Conservation (phyloP, 192 early-diverging fungal genomes). For the Cetraspora pellucida region DNA sequence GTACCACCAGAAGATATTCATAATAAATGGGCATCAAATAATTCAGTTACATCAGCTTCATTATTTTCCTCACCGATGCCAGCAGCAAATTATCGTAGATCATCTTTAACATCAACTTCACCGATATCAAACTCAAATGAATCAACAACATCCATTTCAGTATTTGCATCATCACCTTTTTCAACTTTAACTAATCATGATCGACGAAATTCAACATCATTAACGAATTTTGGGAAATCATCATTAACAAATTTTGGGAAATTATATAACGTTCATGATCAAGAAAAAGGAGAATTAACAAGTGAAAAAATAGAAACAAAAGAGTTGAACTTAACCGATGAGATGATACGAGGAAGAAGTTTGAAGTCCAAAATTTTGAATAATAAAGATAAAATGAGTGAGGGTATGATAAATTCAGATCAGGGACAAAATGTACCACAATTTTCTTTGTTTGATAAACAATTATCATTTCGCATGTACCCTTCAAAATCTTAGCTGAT, state of each 20-base stretch:
- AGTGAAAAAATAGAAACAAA: neutral
- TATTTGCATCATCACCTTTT: conserved; percentile 15
- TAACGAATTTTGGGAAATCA: conserved; percentile 1
- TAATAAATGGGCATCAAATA: conserved; percentile 4
- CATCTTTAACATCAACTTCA: neutral
- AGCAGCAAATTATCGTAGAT: neutral
- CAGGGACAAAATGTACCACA: neutral
- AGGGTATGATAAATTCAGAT: neutral
- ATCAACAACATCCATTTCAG: neutral
- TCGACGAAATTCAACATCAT: neutral
- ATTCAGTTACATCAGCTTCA: neutral
- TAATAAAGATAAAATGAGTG: neutral
- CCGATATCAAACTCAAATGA: neutral
- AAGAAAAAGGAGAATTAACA: conserved; percentile 30
- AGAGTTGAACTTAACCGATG: too few relatives aligned
- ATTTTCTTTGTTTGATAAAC: conserved; percentile 28
- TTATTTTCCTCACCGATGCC: neutral
- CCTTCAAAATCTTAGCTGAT: neutral
- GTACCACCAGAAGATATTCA: conserved; percentile 1
- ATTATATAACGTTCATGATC: conserved; percentile 7
- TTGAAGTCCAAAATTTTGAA: neutral
- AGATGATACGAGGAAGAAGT: neutral
- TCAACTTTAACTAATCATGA: neutral
- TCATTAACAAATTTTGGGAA: conserved; percentile 1
- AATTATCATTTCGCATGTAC: neutral